Evolutionary conservation across 2,329 filamentous ascomycete species (phyloP).

Genomic region (Penicillium aurantiogriseum): DNA sequence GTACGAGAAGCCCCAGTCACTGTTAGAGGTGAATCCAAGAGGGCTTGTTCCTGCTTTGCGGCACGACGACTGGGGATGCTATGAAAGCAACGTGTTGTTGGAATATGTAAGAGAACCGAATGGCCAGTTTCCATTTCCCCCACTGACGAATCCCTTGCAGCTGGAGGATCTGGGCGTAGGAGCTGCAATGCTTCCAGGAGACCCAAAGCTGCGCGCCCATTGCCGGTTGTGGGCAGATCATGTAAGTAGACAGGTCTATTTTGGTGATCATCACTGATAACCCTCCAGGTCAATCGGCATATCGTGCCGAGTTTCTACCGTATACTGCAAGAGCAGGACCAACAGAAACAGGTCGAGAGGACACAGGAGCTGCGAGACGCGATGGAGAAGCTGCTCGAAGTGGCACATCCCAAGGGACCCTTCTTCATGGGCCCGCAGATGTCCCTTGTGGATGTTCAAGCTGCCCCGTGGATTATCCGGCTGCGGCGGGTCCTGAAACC

Average conservation of each 20-base stretch:
- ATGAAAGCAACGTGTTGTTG: slow-evolving; percentile 77
- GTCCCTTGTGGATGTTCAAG: slow-evolving; percentile 69
- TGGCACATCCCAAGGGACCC: slow-evolving; percentile 60
- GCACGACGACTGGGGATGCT: slow-evolving; percentile 77
- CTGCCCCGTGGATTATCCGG: slow-evolving; percentile 72
- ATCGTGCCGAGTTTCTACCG: slow-evolving; percentile 76
- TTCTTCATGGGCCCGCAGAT: slow-evolving; percentile 64
- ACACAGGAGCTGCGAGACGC: slow-evolving; percentile 63
- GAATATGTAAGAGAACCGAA: slow-evolving; percentile 66
- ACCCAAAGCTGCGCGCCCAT: slow-evolving; percentile 67
- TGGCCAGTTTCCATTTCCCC: not conserved
- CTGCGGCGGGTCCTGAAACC: slow-evolving; percentile 64
- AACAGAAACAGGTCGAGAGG: slow-evolving; percentile 56
- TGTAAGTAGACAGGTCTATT: slow-evolving; percentile 46
- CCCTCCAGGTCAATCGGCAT: slow-evolving; percentile 66
- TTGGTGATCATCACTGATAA: slow-evolving; percentile 14
- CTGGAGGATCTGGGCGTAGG: slow-evolving; percentile 70
- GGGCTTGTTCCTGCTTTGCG: slow-evolving; percentile 74
- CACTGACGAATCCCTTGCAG: slow-evolving; percentile 40
- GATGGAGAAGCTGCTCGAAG: slow-evolving; percentile 61
- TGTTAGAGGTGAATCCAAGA: slow-evolving; percentile 73
- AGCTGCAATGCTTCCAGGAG: slow-evolving; percentile 58
- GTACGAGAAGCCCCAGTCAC: slow-evolving; percentile 67
- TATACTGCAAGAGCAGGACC: slow-evolving; percentile 65
- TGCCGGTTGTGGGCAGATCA: slow-evolving; percentile 80